These are phyloP conservation scores for Saksenaea oblongispora DNA, from an alignment of 371 early-diverging fungal genomes.

Conservation along the genomic window DNA sequence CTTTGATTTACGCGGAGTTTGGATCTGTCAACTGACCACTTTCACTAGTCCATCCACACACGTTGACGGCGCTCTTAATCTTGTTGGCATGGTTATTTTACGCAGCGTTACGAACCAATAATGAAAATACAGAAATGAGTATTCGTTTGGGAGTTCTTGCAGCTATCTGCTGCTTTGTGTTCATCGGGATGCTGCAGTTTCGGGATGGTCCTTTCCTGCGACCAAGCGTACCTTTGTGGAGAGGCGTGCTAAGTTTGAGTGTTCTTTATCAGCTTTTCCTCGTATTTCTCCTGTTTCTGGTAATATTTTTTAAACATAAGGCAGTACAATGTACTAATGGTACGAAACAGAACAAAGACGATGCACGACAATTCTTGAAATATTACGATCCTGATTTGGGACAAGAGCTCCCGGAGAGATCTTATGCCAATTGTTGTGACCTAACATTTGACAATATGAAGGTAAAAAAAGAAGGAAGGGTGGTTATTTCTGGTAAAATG, in stretches of 20 bases:
- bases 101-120: conserved; percentile 54
- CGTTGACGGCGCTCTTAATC: conserved; percentile 49
- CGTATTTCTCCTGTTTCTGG: conserved; percentile 91
- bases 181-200: conserved; percentile 87
- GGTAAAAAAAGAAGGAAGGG: conserved; percentile 40
- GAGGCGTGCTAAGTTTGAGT: conserved; percentile 80
- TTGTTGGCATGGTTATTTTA: conserved; percentile 57
- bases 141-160: conserved; percentile 73
- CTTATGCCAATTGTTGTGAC: conserved; percentile 89
- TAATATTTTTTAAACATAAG: conserved; percentile 27
- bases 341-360: conserved; percentile 73
- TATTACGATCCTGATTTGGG: conserved; percentile 85
- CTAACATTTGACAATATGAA: conserved; percentile 74
- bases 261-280: conserved; percentile 87
- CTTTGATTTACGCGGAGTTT: conserved; percentile 5
- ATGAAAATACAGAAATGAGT: conserved; percentile 60
- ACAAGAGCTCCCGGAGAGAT: conserved; percentile 82
- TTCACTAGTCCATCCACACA: conserved; percentile 52
- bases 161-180: conserved; percentile 70
- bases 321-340: not conserved
- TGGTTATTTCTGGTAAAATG: not conserved
- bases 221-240: conserved; percentile 96
- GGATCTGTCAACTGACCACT: not conserved
- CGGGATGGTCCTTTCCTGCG: conserved; percentile 93
- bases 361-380: conserved; percentile 77